Conservation (phyloP, 768 basidiomycete species). For the Pholiota microspora region DNA sequence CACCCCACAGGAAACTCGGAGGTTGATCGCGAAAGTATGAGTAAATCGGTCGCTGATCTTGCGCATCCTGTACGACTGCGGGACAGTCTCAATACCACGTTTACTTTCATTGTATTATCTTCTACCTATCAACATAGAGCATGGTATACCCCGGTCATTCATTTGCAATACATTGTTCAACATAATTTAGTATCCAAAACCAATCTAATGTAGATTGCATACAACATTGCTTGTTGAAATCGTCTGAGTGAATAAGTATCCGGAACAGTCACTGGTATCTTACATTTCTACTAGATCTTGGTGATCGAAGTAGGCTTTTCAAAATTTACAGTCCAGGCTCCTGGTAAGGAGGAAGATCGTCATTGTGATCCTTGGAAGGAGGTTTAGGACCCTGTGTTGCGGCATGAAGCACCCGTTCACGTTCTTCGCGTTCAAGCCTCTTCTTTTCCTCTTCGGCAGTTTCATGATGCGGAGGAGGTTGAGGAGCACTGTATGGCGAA, state of each 20-base stretch:
- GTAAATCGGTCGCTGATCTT: not conserved
- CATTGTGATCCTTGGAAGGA: slow-evolving; percentile 28
- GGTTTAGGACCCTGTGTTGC: slow-evolving; percentile 17
- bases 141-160: not conserved
- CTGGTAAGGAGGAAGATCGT: slow-evolving; percentile 51
- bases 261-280: not conserved
- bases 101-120: not conserved
- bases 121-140: not conserved
- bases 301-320: not conserved
- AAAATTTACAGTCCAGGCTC: slow-evolving; percentile 25
- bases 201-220: not conserved
- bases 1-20: slow-evolving; percentile 90
- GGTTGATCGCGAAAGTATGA: slow-evolving; percentile 85
- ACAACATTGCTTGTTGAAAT: too few relatives aligned
- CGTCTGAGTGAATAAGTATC: too few relatives aligned
- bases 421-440: slow-evolving; percentile 60
- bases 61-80: not conserved
- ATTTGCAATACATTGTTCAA: not conserved
- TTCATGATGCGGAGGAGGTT: slow-evolving; percentile 28
- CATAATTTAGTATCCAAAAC: not conserved
- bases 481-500: not conserved
- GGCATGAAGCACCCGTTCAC: slow-evolving; percentile 47
- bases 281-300: not conserved
- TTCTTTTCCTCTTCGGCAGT: slow-evolving; percentile 65
- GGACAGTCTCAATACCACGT: not conserved